These are phyloP conservation scores for Lachnellula suecica DNA, from an alignment of 2,329 filamentous ascomycete species.

Conservation along the genomic window DNA sequence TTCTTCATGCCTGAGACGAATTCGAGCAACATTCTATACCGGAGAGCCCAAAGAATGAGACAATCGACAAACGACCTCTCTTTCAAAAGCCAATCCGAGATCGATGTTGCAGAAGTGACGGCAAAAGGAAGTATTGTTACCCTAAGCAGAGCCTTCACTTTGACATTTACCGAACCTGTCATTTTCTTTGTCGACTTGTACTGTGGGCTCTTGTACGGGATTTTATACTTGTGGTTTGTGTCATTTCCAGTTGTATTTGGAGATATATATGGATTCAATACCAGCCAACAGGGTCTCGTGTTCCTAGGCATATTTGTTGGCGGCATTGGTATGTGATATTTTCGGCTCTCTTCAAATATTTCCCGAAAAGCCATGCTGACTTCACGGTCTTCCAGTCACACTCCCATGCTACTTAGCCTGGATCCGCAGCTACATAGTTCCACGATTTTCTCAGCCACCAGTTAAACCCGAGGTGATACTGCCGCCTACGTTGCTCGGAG, in stretches of 20 bases:
- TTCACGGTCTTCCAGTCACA: too few species aligned
- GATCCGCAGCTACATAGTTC: slow-evolving; percentile 41
- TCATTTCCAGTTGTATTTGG: slow-evolving; percentile 62
- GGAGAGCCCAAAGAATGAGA: slow-evolving; percentile 56
- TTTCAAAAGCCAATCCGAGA: slow-evolving; percentile 61
- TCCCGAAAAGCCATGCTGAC: too few species aligned
- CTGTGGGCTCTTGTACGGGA: slow-evolving; percentile 57
- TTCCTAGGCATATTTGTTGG: slow-evolving; percentile 58
- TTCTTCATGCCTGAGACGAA: slow-evolving; percentile 62
- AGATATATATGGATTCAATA: slow-evolving; percentile 54
- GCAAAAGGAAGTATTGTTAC: slow-evolving; percentile 47
- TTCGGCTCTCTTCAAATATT: too few species aligned
- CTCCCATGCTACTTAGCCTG: slow-evolving; percentile 41
- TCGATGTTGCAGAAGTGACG: slow-evolving; percentile 52
- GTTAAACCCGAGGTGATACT: slow-evolving; percentile 53
- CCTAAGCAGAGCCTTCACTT: slow-evolving; percentile 45
- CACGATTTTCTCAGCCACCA: slow-evolving; percentile 43
- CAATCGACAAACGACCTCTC: slow-evolving; percentile 51
- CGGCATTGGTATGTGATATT: too few species aligned
- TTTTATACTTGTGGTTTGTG: slow-evolving; percentile 57
- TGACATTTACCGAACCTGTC: slow-evolving; percentile 58
- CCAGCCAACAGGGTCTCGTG: slow-evolving; percentile 54
- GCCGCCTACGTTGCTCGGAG: slow-evolving; percentile 49
- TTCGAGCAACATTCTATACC: slow-evolving; percentile 54
- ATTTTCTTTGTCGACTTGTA: slow-evolving; percentile 61